Evolutionary conservation across 805 yeast species (phyloP).

Genomic region (Torulaspora gathmanii): DNA sequence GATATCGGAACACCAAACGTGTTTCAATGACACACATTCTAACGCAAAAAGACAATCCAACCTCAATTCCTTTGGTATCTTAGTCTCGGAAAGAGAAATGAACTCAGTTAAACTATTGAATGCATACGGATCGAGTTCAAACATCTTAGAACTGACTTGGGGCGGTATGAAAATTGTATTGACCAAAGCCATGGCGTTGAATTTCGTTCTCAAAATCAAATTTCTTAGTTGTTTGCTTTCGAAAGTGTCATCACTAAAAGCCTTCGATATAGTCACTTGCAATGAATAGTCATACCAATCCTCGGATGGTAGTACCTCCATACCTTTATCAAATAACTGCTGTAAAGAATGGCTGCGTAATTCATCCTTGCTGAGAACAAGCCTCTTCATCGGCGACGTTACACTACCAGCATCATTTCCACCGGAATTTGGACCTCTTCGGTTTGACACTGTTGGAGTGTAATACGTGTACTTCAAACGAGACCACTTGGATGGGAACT

Average conservation of each 20-base stretch:
- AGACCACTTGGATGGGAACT: constrained; percentile 55
- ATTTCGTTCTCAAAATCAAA: constrained; percentile 57
- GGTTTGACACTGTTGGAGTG: constrained; percentile 13
- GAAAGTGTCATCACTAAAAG: constrained; percentile 55
- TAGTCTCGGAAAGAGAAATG: constrained; percentile 57
- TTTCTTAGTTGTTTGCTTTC: constrained; percentile 54
- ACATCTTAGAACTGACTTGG: constrained; percentile 57
- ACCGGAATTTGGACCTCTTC: constrained; percentile 1
- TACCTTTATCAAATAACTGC: constrained; percentile 61
- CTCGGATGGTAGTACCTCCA: constrained; percentile 54
- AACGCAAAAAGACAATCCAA: constrained; percentile 61
- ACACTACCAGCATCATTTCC: constrained; percentile 34
- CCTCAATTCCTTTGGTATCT: constrained; percentile 50
- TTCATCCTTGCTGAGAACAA: constrained; percentile 51
- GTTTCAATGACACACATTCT: constrained; percentile 62
- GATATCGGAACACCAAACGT: constrained; percentile 70
- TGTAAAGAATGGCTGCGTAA: constrained; percentile 51
- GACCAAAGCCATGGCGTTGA: constrained; percentile 61
- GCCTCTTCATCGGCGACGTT: constrained; percentile 40
- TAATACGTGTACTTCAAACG: constrained; percentile 51
- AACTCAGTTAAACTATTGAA: constrained; percentile 66
- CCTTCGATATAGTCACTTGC: constrained; percentile 61
- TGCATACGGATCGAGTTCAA: constrained; percentile 68
- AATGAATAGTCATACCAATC: constrained; percentile 59
- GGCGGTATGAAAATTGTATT: constrained; percentile 54